Evolutionary conservation across 805 yeast species (phyloP), one percentile per base, ranked within the genome.

Genomic region (Saccharomycopsis sp.): DNA sequence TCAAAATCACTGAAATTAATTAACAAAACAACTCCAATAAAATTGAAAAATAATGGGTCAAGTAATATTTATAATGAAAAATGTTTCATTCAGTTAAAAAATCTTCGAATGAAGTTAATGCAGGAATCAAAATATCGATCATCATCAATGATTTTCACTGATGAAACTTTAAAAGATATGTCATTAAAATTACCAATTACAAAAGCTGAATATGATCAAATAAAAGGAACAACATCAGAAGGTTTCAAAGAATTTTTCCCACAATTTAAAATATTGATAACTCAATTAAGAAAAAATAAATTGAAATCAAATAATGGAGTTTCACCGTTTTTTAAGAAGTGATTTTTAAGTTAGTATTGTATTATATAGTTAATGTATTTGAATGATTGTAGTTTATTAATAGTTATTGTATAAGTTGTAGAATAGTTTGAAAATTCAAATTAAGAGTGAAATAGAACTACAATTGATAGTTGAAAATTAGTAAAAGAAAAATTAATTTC

Each of bases 161-260:
- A 62, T 41, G 57, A 55, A 1, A 56, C 74, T 0, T 52, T 78
- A 42, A 64, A 66, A 44, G 76, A 73, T 33, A 69, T 79, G 75
- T 74, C 83, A 0, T 47, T 54, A 15, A 62, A 58, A 37, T 59
- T 79, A 25, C 86, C 87, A 1, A 62, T 64, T 2, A 67, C 65
- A 13, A 66, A 66, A 34, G 54, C 51, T 14, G 79, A 66, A 31
- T 79, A 63, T 53, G 56, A 61, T 5, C 54, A 51, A 36, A 49
- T 74, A 36, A 55, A 51, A 1, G 69, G 62, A 4, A 55, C 67
- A 15, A 9, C 31, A 28, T 9, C 8, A 28, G 10, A 8, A 28
- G 5, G 14, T 5, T 28, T 9, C 13, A 28, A n/a, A 9, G 15
- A 28, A 28, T n/a, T 9, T n/a, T 28, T 28, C 15, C 50, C 49